phyloP scores from a whole-genome alignment of 2,329 filamentous ascomycete genomes.

The Paradendryphiella salina region DNA sequence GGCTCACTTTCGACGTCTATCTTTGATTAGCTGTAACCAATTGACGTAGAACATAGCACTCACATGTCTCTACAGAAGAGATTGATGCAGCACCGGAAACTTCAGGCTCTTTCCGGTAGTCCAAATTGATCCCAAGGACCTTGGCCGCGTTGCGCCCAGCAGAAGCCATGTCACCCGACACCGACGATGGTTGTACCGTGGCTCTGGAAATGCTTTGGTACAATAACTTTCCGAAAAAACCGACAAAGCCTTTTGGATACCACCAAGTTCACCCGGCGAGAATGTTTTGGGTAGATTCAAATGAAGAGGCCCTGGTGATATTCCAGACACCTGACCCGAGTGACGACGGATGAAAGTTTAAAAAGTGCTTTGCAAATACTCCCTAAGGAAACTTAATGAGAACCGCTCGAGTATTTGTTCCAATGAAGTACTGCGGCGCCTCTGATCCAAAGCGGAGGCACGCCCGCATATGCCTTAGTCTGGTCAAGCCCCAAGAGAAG shows the following conservation, averaged over 20 bases:
- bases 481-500: constrained; percentile 16
- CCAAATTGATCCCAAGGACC: constrained; percentile 77
- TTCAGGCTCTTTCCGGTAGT: constrained; percentile 69
- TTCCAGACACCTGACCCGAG: constrained; percentile 1
- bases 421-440: constrained; percentile 22
- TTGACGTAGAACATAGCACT: neutral
- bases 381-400: constrained; percentile 13
- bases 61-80: constrained; percentile 61
- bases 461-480: constrained; percentile 25
- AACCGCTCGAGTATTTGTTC: constrained; percentile 9
- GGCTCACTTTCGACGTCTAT: constrained; percentile 83
- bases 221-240: neutral
- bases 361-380: neutral
- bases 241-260: neutral
- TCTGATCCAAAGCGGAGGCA: constrained; percentile 22
- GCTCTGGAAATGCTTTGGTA: neutral
- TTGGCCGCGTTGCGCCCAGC: constrained; percentile 75
- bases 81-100: constrained; percentile 76
- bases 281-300: neutral
- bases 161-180: constrained; percentile 51
- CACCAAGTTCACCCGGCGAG: neutral
- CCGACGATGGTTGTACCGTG: neutral
- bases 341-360: constrained; percentile 7
- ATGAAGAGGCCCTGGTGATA: neutral
- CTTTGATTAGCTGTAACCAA: constrained; percentile 52